These are phyloP conservation scores for Colletotrichum filicis DNA, from an alignment of 2,329 filamentous ascomycete genomes.

Conservation along the genomic window DNA sequence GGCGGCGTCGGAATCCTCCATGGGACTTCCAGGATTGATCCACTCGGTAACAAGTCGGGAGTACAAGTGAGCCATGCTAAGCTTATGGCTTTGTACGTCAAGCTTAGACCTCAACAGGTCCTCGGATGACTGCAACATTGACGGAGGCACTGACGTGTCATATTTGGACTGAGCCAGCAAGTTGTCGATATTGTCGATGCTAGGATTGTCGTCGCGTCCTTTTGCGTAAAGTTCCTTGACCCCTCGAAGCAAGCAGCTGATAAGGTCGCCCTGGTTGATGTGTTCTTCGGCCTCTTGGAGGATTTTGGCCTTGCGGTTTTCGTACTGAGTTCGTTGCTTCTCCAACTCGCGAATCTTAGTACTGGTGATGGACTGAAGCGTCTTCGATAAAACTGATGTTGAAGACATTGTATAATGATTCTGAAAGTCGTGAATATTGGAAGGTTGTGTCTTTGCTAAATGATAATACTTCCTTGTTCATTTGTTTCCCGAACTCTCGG, in stretches of 20 bases:
- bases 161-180: constrained; percentile 53
- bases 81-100: constrained; percentile 53
- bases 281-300: constrained; percentile 40
- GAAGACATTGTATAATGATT: background rate
- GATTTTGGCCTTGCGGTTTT: constrained; percentile 45
- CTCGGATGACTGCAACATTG: constrained; percentile 48
- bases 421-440: background rate
- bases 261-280: constrained; percentile 44
- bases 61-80: constrained; percentile 56
- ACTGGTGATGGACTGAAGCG: constrained; percentile 54
- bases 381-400: constrained; percentile 46
- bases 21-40: constrained; percentile 46
- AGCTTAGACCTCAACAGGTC: constrained; percentile 49
- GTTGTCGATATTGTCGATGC: constrained; percentile 51
- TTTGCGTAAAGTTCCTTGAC: constrained; percentile 26
- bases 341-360: constrained; percentile 56
- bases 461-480: background rate
- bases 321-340: constrained; percentile 51
- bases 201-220: constrained; percentile 43
- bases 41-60: constrained; percentile 60
- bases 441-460: background rate
- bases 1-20: constrained; percentile 32
- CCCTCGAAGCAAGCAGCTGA: constrained; percentile 40
- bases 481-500: background rate
- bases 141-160: constrained; percentile 52